Base-by-base conservation (phyloP, 2,329 filamentous ascomycete species). In the Zasmidium citrigriseum region DNA sequence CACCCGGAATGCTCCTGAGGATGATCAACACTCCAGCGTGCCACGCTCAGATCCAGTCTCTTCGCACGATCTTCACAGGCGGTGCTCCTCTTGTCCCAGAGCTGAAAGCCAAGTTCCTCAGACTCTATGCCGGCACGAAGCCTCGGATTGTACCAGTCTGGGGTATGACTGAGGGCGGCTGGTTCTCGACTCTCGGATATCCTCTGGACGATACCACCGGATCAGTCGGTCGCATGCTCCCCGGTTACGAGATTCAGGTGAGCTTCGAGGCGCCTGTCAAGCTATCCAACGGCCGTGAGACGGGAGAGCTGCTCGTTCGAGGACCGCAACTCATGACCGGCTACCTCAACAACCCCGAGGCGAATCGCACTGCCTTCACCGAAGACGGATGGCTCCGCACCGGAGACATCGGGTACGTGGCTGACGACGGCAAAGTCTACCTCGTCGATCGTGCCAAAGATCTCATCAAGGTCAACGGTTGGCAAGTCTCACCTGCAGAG, bases 321-420 rank as follows among this genome's bases (percentile, higher is more conserved):
- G 62, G 66, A 1, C 62, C 64, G 4, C 62, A 78, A 2, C 73
- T 76, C 11, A 84, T 84, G 70, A 70, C 55, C 46, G 68, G 22
- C 64, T 74, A 78, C 56, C 67, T 65, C 52, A 66, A 68, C 50
- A 74, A 78, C 50, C 46, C 64, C 11, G 44, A 69, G 44, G 54
- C 64, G 12, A 68, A 69, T 11, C 46, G 44, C 16, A 54, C 63
- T 10, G 56, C 62, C 21, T 67, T 72, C 60, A 68, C 71, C 25
- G 66, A 69, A 3, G 62, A 92, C 65, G 86, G 85, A 1, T 98
- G 93, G 92, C 98, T 99, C 82, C 93, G 90, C 76, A 99, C 95
- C 0, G 95, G 95, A 12, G 81, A 84, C 61, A 46, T 76, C n/a
- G 70, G 70, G 3, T 69, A 68, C 55, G 57, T 72, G 48, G 34